Evolutionary conservation across 768 basidiomycete genomes (phyloP), one percentile per base, ranked within the genome.

Genomic region (Psilocybe tampanensis): DNA sequence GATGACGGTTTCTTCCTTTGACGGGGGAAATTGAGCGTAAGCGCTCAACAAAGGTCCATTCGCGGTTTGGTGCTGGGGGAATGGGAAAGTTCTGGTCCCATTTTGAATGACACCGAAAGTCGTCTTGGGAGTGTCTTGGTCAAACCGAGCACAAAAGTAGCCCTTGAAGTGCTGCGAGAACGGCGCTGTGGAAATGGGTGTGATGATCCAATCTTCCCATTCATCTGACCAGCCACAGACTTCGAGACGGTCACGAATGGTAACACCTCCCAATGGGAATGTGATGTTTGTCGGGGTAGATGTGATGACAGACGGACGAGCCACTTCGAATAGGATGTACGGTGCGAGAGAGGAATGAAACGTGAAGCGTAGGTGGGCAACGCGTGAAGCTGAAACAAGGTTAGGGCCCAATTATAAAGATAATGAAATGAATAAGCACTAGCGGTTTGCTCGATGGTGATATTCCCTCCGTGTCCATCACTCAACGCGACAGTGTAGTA

Each of bases 361-460:
- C 0, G 84, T 86, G 69, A 90, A 89, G 2, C 86, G 80, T 1
- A 92, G 74, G 67, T 92, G 88, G 0, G 87, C 90, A 2, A 89
- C 88, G 8, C 88, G 81, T 7, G 90, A 91, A 7, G 89, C 89
- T 91, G 60, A 11, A 39, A 36, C 17, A 22, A 24, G 12, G 29
- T 62, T 23, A 64, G 58, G 19, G 21, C 0, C 11, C 17, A 45
- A 23, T 11, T 13, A 39, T 9, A 34, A 19, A 53, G 39, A 42
- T 24, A 42, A 12, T 9, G 13, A 32, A 34, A n/a, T 21, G 6
- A 9, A 33, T 4, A 75, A 85, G 39, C 57, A 89, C 88, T 85
- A 29, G 86, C 82, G 64, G 79, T 81, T 70, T 84, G 83, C 64
- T 91, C 82, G 5, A 80, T 80, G 15, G 79, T 56, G 47, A 90